phyloP scores from a whole-genome alignment of 2,329 filamentous ascomycete species.

The Aspergillus ochraceoroseus region DNA sequence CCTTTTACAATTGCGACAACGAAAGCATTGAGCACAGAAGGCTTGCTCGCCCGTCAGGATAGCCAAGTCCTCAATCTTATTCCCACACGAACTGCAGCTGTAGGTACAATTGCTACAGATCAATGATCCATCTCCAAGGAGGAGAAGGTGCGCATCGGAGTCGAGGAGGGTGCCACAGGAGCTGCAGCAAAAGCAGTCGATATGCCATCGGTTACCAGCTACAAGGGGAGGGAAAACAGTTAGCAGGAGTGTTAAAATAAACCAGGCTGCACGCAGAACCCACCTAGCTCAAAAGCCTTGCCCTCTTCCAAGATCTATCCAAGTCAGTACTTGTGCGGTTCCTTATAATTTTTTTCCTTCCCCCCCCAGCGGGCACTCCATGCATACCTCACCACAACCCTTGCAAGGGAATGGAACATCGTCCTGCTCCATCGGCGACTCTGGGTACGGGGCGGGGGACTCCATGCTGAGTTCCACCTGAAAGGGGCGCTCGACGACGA shows the following conservation, averaged over 20 bases:
- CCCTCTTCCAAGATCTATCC: slow-evolving; percentile 90
- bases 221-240: slow-evolving; percentile 29
- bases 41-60: slow-evolving; percentile 97
- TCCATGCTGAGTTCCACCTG: slow-evolving; percentile 43
- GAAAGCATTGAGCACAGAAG: slow-evolving; percentile 94
- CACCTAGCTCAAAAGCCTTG: slow-evolving; percentile 96
- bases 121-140: slow-evolving; percentile 93
- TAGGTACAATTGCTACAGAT: slow-evolving; percentile 99
- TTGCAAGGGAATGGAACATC: slow-evolving; percentile 82
- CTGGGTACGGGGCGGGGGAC: slow-evolving; percentile 52
- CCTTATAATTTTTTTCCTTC: neutral
- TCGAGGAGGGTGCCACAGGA: slow-evolving; percentile 93
- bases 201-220: slow-evolving; percentile 97
- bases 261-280: slow-evolving; percentile 25
- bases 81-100: slow-evolving; percentile 91
- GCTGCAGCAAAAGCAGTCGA: slow-evolving; percentile 97
- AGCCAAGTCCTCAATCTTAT: slow-evolving; percentile 97
- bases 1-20: slow-evolving; percentile 95
- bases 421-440: slow-evolving; percentile 67
- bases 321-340: slow-evolving; percentile 11
- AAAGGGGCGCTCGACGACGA: slow-evolving; percentile 4
- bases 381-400: slow-evolving; percentile 77
- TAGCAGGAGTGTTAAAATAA: slow-evolving; percentile 21
- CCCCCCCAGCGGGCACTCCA: neutral
- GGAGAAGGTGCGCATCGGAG: slow-evolving; percentile 93